phyloP scores from a whole-genome alignment of 2,329 filamentous ascomycete species.

The Daldinia sp. region DNA sequence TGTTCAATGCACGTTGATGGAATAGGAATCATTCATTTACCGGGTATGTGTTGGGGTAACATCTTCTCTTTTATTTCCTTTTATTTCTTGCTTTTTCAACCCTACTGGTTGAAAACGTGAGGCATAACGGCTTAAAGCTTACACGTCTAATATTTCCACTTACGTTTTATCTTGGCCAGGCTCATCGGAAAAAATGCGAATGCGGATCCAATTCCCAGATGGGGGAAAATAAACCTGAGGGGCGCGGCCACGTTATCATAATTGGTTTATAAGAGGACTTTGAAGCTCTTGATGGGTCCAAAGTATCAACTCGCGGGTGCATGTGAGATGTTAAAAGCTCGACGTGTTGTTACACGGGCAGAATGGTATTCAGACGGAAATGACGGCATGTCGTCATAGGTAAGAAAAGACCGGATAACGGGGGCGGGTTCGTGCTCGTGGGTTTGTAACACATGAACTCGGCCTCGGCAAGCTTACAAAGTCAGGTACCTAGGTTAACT shows the following conservation, averaged over 20 bases:
- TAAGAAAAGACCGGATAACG: background rate
- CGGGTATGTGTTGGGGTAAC: too few relatives aligned
- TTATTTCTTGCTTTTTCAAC: too few relatives aligned
- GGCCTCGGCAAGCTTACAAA: background rate
- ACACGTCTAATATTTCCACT: background rate
- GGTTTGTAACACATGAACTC: background rate
- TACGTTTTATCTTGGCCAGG: background rate
- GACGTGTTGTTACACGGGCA: background rate
- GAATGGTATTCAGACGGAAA: background rate
- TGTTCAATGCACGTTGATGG: background rate
- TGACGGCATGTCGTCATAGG: constrained; percentile 22
- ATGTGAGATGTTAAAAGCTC: background rate
- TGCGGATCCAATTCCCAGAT: background rate
- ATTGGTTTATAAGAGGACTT: background rate
- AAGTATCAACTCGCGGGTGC: background rate
- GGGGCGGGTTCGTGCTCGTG: background rate
- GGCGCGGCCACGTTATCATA: background rate
- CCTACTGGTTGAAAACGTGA: too few relatives aligned
- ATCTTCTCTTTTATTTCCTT: too few relatives aligned
- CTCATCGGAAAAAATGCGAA: background rate
- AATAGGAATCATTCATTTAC: too few relatives aligned
- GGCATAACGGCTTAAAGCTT: background rate
- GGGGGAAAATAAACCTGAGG: background rate
- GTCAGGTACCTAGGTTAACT: too few relatives aligned
- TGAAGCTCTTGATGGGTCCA: too few relatives aligned